A percentile compares a stretch with the other conserved stretches of the same genome.
Conservation (phyloP, 768 basidiomycete genomes). For the Boletus reticuloceps region DNA sequence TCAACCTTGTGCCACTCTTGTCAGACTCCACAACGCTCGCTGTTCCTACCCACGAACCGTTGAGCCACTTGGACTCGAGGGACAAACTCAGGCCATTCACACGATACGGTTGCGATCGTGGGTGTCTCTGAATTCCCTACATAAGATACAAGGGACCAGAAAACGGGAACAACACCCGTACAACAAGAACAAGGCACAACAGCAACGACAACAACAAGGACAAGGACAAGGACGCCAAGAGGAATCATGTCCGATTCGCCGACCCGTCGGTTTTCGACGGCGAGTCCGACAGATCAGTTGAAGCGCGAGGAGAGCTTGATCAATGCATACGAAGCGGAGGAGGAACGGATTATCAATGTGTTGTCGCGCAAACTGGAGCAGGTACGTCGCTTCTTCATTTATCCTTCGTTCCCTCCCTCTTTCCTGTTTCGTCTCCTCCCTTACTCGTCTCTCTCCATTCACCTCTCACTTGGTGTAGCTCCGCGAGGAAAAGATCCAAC, state of each 20-base stretch:
- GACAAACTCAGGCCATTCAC: too few species aligned
- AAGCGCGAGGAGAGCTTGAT: slow-evolving; percentile 71
- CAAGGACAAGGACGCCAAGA: not conserved
- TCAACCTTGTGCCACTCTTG: not conserved
- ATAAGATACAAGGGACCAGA: too few species aligned
- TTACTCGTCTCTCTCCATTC: not conserved
- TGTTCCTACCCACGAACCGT: not conserved
- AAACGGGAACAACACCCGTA: too few species aligned
- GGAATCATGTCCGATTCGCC: slow-evolving; percentile 41
- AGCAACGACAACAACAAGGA: not conserved
- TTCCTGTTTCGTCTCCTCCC: not conserved
- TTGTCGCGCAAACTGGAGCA: slow-evolving; percentile 82
- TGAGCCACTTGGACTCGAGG: too few species aligned
- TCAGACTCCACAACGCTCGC: not conserved
- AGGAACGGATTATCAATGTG: slow-evolving; percentile 83
- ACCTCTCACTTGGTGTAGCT: slow-evolving; percentile 44
- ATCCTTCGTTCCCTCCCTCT: too few species aligned
- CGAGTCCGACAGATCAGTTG: slow-evolving; percentile 47
- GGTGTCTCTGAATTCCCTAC: too few species aligned
- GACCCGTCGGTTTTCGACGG: slow-evolving; percentile 53
- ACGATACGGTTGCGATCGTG: too few species aligned
- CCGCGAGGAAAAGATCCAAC: slow-evolving; percentile 78
- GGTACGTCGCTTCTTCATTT: slow-evolving; percentile 28
- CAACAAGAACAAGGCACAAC: not conserved
- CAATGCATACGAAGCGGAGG: slow-evolving; percentile 87